Conservation (phyloP, 225 moss, liverwort and hornwort genomes). For the Climacium dendroides region DNA sequence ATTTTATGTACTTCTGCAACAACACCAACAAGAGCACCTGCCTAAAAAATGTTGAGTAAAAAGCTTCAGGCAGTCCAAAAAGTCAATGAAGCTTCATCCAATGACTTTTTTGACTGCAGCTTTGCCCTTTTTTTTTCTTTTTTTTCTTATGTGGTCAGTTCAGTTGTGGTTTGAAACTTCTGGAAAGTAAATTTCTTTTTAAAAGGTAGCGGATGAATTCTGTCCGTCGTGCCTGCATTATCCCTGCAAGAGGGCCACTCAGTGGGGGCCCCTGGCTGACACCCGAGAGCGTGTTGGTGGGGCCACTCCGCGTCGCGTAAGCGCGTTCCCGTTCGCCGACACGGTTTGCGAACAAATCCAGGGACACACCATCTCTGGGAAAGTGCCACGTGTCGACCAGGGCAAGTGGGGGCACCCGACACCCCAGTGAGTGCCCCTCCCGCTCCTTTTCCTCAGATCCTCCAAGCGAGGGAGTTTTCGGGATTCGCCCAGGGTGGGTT, state of each 20-base stretch:
- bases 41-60: neutral
- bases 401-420: neutral
- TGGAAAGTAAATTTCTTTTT: no score
- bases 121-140: neutral
- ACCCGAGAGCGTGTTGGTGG: no score
- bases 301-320: neutral
- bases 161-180: neutral
- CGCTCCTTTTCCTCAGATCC: neutral
- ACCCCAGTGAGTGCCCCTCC: neutral
- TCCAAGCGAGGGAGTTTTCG: neutral
- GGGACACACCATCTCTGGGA: neutral
- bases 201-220: neutral
- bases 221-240: neutral
- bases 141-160: neutral
- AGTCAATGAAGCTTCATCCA: neutral
- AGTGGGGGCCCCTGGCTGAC: no score
- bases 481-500: neutral
- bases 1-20: neutral
- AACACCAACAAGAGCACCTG: neutral
- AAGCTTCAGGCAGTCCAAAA: neutral
- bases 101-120: neutral
- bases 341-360: neutral
- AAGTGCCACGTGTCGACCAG: neutral
- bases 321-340: neutral
- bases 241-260: neutral